Evolutionary conservation across 768 basidiomycete species (phyloP), one percentile per base, ranked within the genome.

Genomic region (Fomitopsis serialis): DNA sequence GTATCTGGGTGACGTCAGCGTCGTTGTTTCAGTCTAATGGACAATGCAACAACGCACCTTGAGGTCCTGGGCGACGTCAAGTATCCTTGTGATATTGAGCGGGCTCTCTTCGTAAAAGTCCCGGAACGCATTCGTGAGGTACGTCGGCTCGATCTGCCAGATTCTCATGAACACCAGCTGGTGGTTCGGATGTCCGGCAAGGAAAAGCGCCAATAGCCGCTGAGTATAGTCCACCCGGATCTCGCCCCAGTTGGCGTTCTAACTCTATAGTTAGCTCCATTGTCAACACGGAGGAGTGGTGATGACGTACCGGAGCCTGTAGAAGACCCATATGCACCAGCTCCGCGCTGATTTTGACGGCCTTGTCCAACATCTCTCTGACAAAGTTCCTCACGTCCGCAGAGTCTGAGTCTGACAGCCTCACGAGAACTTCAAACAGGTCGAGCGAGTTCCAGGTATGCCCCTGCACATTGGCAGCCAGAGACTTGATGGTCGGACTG

Each of bases 141-240:
- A 91, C 0, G 84, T 74, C 0, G 89, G 90, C 63, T 93, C 83
- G 42, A 91, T 87, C 63, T 95, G 91, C 89, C 92, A 95, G 52
- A 99, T 84, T 45, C 93, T 82, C 84, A 96, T 93, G 74, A 98
- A 98, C 53, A 98, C 94, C 10, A 99, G 81, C 60, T 97, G 92
- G 62, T 97, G 93, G 61, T 94, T 94, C 8, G 94, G 93, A 63
- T 95, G 90, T 15, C 92, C 91, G 19, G 85, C 86, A 40, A 98
- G 76, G 73, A 98, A 98, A 84, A 92, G 89, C 35, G 83, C 78
- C 47, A 98, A 76, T 13, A 98, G 75, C 59, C 88, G 87, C 54
- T 86, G 82, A 2, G 91, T 84, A 68, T 98, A 91, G 59, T 92
- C 92, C n/a, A 81, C 69, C 21, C 94, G 87, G 45, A 92, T 85